phyloP scores from a whole-genome alignment of 306 rosid species.

The Lathyrus sativus region DNA sequence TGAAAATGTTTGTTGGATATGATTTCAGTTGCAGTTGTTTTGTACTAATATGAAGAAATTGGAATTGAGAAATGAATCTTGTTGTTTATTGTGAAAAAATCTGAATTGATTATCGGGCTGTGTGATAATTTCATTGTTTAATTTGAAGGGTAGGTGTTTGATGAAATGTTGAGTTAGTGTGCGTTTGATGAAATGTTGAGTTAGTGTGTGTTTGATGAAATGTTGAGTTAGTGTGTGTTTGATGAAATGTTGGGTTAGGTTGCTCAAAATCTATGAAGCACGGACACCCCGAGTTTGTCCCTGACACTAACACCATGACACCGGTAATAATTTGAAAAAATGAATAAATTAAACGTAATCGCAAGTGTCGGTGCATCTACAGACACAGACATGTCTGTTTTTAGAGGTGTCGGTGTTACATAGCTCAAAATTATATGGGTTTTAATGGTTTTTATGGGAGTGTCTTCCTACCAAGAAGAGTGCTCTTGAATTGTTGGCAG shows the following conservation, averaged over 20 bases:
- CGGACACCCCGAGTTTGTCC: too few relatives aligned
- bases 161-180: conserved; percentile 28
- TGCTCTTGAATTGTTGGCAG: not conserved
- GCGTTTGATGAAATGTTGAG: not conserved
- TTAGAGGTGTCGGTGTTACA: too few relatives aligned
- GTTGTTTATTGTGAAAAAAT: not conserved
- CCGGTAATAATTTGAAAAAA: too few relatives aligned
- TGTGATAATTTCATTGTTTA: not conserved
- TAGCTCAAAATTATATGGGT: not conserved
- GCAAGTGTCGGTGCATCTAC: too few relatives aligned
- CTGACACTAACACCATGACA: too few relatives aligned
- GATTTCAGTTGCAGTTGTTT: not conserved
- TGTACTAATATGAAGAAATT: conserved; percentile 9
- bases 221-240: conserved; percentile 1
- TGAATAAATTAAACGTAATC: too few relatives aligned
- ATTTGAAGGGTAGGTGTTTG: conserved; percentile 34
- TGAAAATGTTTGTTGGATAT: not conserved
- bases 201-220: not conserved
- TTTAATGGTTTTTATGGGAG: not conserved
- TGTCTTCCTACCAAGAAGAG: not conserved
- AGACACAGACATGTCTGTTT: too few relatives aligned
- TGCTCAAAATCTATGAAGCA: too few relatives aligned
- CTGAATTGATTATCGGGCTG: not conserved
- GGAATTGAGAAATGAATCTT: conserved; percentile 31
- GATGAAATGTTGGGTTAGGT: too few relatives aligned